Evolutionary conservation across 2,329 filamentous ascomycete genomes (phyloP), one percentile per base, ranked within the genome.

Genomic region (Plenodomus tracheiphilus): DNA sequence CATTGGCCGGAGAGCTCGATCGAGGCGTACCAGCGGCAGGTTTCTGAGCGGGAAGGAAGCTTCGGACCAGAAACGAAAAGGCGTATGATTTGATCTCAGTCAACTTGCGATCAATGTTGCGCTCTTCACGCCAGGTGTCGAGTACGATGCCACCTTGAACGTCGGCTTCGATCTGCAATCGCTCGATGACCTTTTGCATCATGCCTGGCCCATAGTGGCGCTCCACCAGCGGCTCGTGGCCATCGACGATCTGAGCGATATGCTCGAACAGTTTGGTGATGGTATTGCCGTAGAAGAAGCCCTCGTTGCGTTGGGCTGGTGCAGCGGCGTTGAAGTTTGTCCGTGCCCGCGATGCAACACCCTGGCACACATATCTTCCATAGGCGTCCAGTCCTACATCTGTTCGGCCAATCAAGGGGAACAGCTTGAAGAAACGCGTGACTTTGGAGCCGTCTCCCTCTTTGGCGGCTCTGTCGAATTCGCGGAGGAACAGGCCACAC

Each of bases 11-110:
- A 1, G 92, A 96, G 55, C 81, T 86, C 32, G 90, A 84, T 38
- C 90, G 83, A 2, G 87, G 82, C 2, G 85, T 85, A 1, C 83
- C 84, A 10, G 79, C 72, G 7, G 74, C 71, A 5, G 83, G 78
- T 52, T 86, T 86, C 49, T 90, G 87, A 22, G 82, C 79, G 0
- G 89, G 85, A 39, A 96, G 71, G 69, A 96, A 97, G 75, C 92
- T 97, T 73, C 97, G 92, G 0, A 97, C 92, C 38, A 99, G 77
- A 68, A 99, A 99, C 0, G 92, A 96, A 71, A 96, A 99, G 0
- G 94, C 92, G 68, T 99, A 99, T 46, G 92, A 96, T 75, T 95
- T 97, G 72, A 96, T 90, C 65, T 99, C 94, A 2, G 89, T 97
- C 53, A 99, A 78, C 66, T 88, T 90, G 62, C 93, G 84, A 66